A percentile compares a stretch with the other conserved stretches of the same genome.
Evolutionary conservation across 495 filamentous ascomycete genomes (phyloP).

Genomic region (Hypoxylon rickii): DNA sequence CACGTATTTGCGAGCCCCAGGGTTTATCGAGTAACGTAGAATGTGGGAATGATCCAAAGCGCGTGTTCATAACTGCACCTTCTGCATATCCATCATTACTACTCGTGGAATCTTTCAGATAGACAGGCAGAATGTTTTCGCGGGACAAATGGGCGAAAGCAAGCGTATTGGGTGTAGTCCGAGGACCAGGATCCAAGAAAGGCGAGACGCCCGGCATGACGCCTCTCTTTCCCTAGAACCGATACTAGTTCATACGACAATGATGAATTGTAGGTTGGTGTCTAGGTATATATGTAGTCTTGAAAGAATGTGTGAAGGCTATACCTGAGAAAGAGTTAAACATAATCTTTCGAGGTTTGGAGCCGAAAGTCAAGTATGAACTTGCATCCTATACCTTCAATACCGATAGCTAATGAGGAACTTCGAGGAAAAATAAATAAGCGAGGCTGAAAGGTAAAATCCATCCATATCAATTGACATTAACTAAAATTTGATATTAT

Average conservation of each 20-base stretch:
- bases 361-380: no score
- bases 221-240: background rate
- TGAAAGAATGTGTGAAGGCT: no score
- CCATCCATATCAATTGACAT: no score
- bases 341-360: no score
- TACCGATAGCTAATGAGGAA: no score
- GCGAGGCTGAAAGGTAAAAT: background rate
- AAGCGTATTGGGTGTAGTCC: slow-evolving; percentile 60
- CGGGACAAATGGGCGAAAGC: slow-evolving; percentile 83
- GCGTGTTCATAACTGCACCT: slow-evolving; percentile 85
- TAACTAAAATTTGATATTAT: no score
- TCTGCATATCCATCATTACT: slow-evolving; percentile 73
- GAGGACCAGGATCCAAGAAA: slow-evolving; percentile 68
- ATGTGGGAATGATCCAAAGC: slow-evolving; percentile 95
- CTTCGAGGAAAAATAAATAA: background rate
- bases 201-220: slow-evolving; percentile 59
- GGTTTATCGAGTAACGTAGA: slow-evolving; percentile 77
- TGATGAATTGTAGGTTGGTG: no score
- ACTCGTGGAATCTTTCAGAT: slow-evolving; percentile 65
- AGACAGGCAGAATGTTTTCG: slow-evolving; percentile 75
- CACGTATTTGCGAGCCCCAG: slow-evolving; percentile 90
- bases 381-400: no score
- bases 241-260: background rate
- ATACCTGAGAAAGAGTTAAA: no score
- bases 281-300: no score